phyloP scores from a whole-genome alignment of 2,329 filamentous ascomycete species.

The Penicillium janthinellum region DNA sequence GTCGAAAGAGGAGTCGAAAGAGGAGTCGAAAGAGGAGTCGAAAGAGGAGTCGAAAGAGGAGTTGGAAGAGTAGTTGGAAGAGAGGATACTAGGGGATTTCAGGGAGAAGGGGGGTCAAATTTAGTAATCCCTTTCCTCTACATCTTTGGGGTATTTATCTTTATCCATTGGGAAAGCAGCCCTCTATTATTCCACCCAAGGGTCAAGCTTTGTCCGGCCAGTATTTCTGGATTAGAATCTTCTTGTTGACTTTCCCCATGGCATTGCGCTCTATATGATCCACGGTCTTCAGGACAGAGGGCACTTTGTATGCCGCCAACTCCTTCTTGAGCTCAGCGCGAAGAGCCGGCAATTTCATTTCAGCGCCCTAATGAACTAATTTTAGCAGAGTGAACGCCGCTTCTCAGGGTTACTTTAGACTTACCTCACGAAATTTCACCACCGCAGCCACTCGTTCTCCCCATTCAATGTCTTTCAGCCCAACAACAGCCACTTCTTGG shows the following conservation, averaged over 20 bases:
- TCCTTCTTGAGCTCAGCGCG: constrained; percentile 40
- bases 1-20: too few relatives aligned
- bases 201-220: constrained; percentile 32
- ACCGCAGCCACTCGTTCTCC: constrained; percentile 59
- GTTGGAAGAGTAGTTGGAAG: too few relatives aligned
- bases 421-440: constrained; percentile 46
- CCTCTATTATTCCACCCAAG: background rate
- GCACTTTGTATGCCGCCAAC: constrained; percentile 88
- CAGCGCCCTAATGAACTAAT: constrained; percentile 22
- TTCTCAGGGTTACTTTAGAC: constrained; percentile 7
- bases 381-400: background rate
- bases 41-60: too few relatives aligned
- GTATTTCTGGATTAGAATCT: constrained; percentile 42
- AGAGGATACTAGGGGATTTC: too few relatives aligned
- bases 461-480: constrained; percentile 56
- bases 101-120: too few relatives aligned
- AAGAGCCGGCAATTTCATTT: constrained; percentile 34
- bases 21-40: too few relatives aligned
- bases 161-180: constrained; percentile 4
- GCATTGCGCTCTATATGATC: constrained; percentile 60
- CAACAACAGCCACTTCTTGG: constrained; percentile 56
- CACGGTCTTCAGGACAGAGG: constrained; percentile 81
- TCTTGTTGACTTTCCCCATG: constrained; percentile 77
- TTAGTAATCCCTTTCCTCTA: too few relatives aligned
- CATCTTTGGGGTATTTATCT: background rate